Evolutionary conservation across 1,139 yeast genomes (phyloP).

Genomic region (Saccharomycopsis hybrid): DNA sequence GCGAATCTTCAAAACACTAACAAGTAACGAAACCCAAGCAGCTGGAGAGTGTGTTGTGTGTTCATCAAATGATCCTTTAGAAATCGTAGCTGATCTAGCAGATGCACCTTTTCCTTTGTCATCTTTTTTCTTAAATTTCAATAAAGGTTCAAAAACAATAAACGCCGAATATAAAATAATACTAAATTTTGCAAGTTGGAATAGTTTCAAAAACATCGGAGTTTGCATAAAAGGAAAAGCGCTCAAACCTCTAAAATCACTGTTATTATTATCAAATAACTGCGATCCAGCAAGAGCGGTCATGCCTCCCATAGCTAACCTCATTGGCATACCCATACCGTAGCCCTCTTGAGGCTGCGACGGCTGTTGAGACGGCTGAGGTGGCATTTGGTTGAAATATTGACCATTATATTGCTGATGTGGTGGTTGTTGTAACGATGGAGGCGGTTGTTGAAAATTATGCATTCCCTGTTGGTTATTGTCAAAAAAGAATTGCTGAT

Average conservation of each 20-base stretch:
- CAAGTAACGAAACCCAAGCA: not conserved
- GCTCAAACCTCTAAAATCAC: conserved; percentile 16
- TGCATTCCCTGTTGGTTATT: conserved; percentile 1
- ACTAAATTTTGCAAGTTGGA: not conserved
- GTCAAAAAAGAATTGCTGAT: conserved; percentile 10
- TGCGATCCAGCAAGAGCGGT: conserved; percentile 44
- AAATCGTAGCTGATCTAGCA: not conserved
- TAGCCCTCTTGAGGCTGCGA: conserved; percentile 8
- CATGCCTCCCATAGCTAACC: conserved; percentile 47
- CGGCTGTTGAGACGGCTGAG: not conserved
- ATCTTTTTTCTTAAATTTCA: not conserved
- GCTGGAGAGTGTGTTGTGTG: not conserved
- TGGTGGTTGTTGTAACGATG: not conserved
- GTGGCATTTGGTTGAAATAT: conserved; percentile 1
- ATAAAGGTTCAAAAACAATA: conserved; percentile 5
- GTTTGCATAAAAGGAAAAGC: conserved; percentile 5
- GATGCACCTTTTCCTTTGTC: not conserved
- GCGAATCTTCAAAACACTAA: conserved; percentile 1
- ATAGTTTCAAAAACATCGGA: not conserved
- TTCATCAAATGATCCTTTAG: not conserved
- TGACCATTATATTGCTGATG: conserved; percentile 2
- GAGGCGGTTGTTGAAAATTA: conserved; percentile 17
- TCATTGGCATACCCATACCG: conserved; percentile 22
- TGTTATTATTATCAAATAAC: conserved; percentile 4
- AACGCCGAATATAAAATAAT: not conserved